phyloP scores from a whole-genome alignment of 345 rosid species.

The Microthlaspi erraticum region DNA sequence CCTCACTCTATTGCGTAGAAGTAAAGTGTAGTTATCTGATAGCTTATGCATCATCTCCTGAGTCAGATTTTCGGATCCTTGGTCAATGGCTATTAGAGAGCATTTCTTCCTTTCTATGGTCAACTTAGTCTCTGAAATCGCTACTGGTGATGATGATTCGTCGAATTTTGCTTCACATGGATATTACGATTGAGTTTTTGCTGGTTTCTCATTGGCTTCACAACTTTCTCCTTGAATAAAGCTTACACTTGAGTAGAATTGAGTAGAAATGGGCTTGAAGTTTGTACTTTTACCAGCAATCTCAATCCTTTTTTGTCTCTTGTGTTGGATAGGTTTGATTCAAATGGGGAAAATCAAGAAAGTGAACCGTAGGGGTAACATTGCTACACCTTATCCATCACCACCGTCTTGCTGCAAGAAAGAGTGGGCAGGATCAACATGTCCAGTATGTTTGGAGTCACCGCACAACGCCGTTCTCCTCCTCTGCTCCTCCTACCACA shows the following conservation, averaged over 20 bases:
- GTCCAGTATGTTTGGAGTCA: slow-evolving; percentile 78
- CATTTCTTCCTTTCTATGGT: slow-evolving; percentile 3
- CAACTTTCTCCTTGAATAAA: background rate
- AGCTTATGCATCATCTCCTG: slow-evolving; percentile 14
- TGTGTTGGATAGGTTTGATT: slow-evolving; percentile 29
- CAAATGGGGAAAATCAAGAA: slow-evolving; percentile 67
- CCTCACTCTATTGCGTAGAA: slow-evolving; percentile 9
- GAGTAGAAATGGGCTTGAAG: background rate
- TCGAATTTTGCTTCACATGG: slow-evolving; percentile 30
- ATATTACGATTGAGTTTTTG: slow-evolving; percentile 10
- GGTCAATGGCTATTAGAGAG: background rate
- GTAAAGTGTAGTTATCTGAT: slow-evolving; percentile 11
- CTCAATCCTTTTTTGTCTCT: background rate
- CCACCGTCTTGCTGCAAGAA: slow-evolving; percentile 55
- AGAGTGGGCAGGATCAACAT: slow-evolving; percentile 71
- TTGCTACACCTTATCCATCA: slow-evolving; percentile 43
- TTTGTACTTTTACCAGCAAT: too few relatives aligned
- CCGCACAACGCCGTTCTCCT: slow-evolving; percentile 93
- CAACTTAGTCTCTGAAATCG: slow-evolving; percentile 8
- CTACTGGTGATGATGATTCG: background rate
- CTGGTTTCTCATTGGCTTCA: slow-evolving; percentile 10
- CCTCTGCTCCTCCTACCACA: slow-evolving; percentile 76
- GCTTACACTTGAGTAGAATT: slow-evolving; percentile 1
- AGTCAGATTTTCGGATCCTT: slow-evolving; percentile 24
- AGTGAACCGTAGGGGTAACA: slow-evolving; percentile 33